Percentiles rank a stretch among this genome's conserved stretches.
These are phyloP conservation scores for Xenosphaeropsis pyriputrescens DNA, from an alignment of 2,329 filamentous ascomycete species.

Conservation along the genomic window DNA sequence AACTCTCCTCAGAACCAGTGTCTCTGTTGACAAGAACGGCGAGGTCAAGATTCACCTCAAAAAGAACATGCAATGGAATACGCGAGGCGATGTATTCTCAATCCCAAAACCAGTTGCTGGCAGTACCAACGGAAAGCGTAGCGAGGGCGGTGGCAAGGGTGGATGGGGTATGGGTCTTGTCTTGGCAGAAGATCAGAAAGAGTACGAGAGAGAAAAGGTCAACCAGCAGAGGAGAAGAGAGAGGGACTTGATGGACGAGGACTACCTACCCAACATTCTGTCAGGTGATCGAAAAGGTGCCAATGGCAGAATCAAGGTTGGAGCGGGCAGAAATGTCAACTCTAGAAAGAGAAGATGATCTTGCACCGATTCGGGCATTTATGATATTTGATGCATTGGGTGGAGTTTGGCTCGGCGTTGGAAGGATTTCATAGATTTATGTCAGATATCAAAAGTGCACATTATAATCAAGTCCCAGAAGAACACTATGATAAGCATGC, in stretches of 20 bases:
- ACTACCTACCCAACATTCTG: conserved; percentile 75
- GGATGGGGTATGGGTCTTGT: conserved; percentile 81
- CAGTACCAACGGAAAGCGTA: conserved; percentile 59
- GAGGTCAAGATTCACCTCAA: conserved; percentile 79
- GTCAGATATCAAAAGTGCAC: too few species aligned
- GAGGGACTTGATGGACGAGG: conserved; percentile 85
- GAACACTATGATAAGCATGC: too few species aligned
- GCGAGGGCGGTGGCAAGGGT: conserved; percentile 58
- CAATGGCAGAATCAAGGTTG: conserved; percentile 60
- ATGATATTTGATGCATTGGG: too few species aligned
- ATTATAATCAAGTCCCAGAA: too few species aligned
- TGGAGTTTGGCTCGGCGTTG: too few species aligned
- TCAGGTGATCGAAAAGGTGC: conserved; percentile 58
- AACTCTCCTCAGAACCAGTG: conserved; percentile 71
- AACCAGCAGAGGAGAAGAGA: conserved; percentile 53
- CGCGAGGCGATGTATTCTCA: conserved; percentile 79
- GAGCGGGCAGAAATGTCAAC: conserved; percentile 79
- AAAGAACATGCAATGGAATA: conserved; percentile 94
- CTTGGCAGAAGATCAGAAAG: conserved; percentile 89
- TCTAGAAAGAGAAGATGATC: conserved; percentile 45
- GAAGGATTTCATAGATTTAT: too few species aligned
- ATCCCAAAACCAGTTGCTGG: conserved; percentile 83
- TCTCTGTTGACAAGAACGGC: conserved; percentile 68
- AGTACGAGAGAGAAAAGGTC: conserved; percentile 54
- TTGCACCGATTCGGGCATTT: neutral